phyloP scores from a whole-genome alignment of 129 eudicot species.

The carrot (Daucus carota) region DNA sequence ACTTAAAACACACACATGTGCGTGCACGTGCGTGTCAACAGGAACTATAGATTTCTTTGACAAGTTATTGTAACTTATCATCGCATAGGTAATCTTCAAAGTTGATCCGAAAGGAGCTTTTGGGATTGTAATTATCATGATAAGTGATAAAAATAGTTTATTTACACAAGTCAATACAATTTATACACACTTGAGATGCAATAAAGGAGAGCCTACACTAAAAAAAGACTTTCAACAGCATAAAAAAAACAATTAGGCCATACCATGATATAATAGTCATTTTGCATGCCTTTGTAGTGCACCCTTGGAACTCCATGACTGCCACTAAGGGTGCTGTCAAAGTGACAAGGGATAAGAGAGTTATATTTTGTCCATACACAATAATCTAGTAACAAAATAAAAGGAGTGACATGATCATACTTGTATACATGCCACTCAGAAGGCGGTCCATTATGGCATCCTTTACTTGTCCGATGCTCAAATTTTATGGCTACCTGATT shows the following conservation, averaged over 20 bases:
- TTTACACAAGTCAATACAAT: not conserved
- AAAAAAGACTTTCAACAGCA: not conserved
- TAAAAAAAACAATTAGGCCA: not conserved
- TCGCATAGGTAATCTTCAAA: too few relatives aligned
- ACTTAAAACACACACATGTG: not conserved
- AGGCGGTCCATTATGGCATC: constrained; percentile 86
- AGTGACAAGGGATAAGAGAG: not conserved
- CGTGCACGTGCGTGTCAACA: not conserved
- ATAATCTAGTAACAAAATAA: not conserved
- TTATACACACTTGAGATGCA: not conserved
- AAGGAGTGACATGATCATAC: constrained; percentile 28
- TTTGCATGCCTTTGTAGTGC: constrained; percentile 79
- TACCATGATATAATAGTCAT: constrained; percentile 81
- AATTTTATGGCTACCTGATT: constrained; percentile 79
- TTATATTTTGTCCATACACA: constrained; percentile 3
- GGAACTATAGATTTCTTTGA: too few relatives aligned
- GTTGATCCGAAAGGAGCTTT: not conserved
- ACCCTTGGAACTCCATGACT: constrained; percentile 87
- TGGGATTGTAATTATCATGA: not conserved
- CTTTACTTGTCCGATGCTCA: constrained; percentile 87
- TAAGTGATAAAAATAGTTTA: not conserved
- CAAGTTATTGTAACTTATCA: not conserved
- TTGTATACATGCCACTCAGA: constrained; percentile 91
- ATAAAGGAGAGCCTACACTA: not conserved
- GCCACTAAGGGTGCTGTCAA: constrained; percentile 67